A percentile compares a stretch with the other conserved stretches of the same genome.
Evolutionary conservation across 1,139 yeast species (phyloP).

Genomic region (Wickerhamomyces sp.): DNA sequence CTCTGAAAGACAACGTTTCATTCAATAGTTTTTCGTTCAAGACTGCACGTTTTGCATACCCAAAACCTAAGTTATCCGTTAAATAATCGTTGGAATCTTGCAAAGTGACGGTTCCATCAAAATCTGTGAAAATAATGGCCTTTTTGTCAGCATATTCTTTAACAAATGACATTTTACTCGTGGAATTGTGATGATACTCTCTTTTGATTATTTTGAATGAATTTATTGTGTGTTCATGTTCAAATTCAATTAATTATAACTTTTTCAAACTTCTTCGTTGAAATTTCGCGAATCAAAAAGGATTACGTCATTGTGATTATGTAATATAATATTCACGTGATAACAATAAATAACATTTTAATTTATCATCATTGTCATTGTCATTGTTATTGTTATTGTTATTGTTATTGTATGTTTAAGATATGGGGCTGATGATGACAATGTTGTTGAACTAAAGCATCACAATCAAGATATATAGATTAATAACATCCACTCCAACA

Average conservation of each 20-base stretch:
- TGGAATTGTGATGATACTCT: no score
- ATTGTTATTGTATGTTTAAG: no score
- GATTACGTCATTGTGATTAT: no score
- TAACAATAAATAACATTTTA: no score
- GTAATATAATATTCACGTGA: neutral
- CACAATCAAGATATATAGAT: no score
- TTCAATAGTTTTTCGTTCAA: slow-evolving; percentile 71
- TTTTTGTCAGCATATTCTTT: slow-evolving; percentile 28
- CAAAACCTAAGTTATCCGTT: slow-evolving; percentile 88
- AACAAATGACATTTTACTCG: slow-evolving; percentile 26
- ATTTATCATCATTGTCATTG: no score
- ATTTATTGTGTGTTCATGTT: no score
- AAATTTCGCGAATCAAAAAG: neutral
- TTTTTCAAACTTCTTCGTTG: neutral
- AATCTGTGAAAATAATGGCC: slow-evolving; percentile 91
- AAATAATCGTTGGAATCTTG: slow-evolving; percentile 89
- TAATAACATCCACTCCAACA: no score
- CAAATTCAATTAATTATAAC: neutral
- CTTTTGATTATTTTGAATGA: no score
- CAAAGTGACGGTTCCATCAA: slow-evolving; percentile 95
- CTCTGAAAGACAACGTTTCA: slow-evolving; percentile 68
- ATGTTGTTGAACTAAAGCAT: no score
- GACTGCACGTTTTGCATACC: slow-evolving; percentile 57
- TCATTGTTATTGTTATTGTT: no score
- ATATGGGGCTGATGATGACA: no score